Evolutionary conservation across 179 eudicot species (phyloP), one percentile per base, ranked within the genome.

Genomic region (Dionaea muscipula): DNA sequence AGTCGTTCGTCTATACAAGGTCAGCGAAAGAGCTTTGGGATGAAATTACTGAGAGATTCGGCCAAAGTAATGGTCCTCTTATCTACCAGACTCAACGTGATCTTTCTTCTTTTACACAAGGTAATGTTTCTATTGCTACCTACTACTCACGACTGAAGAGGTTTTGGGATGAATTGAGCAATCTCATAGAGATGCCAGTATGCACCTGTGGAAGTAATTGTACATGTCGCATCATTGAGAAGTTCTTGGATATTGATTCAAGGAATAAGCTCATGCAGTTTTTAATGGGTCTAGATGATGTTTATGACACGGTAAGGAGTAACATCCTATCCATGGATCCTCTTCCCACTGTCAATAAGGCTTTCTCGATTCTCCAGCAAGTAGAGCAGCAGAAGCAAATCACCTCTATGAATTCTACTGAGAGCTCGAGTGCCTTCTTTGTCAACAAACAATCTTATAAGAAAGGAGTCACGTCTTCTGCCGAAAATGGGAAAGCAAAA

Each of bases 11-110:
- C 12, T 54, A 19, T 19, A n/a, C 26, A 11, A 4, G 35, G 12
- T 19, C 46, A 18, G 43, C 57, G 1, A 3, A 3, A 18, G 57
- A 54, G 19, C 7, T 54, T 6, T 54, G 45, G 57, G n/a, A 20
- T 2, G 45, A 54, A 36, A 6, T 54, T 2, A 7, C 0, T 1
- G 31, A 54, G 18, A 36, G 57, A 22, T 54, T 16, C 14, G 45
- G 44, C 7, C 57, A 54, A 11, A 14, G 26, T 8, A 54, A 54
- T 54, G 57, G 57, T 18, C 45, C 57, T 2, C 27, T 36, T 2
- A 37, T 51, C 3, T 51, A 13, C 26, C 55, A 51, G 31, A 3
- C 26, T 2, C 36, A 51, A n/a, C 18, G 19, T 7, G 45, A 54
- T 1, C 3, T 54, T 0, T 12, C 15, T 22, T 2, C 18, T 20